Percentiles rank a stretch among this genome's conserved stretches.
Evolutionary conservation across 805 yeast genomes (phyloP).

Genomic region (Candida mattraensis): DNA sequence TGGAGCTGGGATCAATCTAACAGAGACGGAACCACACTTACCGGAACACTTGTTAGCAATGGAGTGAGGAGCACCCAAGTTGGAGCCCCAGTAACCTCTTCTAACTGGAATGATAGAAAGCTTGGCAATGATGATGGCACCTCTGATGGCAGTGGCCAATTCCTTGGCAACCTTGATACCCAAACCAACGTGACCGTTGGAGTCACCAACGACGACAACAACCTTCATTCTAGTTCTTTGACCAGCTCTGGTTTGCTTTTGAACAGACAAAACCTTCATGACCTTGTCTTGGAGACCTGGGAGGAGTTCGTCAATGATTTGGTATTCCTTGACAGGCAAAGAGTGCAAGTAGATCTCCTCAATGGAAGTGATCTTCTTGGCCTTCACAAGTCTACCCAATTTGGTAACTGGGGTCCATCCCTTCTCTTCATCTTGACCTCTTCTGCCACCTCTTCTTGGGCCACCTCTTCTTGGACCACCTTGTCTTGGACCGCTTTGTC

Average conservation of each 20-base stretch:
- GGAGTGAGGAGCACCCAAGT: conserved; percentile 99
- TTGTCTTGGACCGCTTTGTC: conserved; percentile 50
- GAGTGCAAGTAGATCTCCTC: conserved; percentile 99
- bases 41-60: conserved; percentile 97
- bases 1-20: conserved; percentile 99
- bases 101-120: conserved; percentile 98
- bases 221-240: conserved; percentile 99
- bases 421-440: conserved; percentile 90
- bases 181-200: conserved; percentile 99
- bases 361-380: conserved; percentile 93
- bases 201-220: conserved; percentile 98
- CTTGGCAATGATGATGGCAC: conserved; percentile 99
- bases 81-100: conserved; percentile 99
- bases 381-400: conserved; percentile 99
- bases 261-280: conserved; percentile 99
- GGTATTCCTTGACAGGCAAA: conserved; percentile 99
- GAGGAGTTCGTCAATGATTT: conserved; percentile 93
- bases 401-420: conserved; percentile 99
- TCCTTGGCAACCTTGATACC: conserved; percentile 99
- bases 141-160: conserved; percentile 99
- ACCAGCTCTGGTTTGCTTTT: conserved; percentile 99
- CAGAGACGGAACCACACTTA: conserved; percentile 99
- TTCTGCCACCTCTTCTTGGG: conserved; percentile 61
- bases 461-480: conserved; percentile 63
- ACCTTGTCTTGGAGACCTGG: conserved; percentile 98